A percentile compares a stretch with the other conserved stretches of the same genome.
Evolutionary conservation across 805 yeast genomes (phyloP).

Genomic region (Schwanniomyces yamadae): DNA sequence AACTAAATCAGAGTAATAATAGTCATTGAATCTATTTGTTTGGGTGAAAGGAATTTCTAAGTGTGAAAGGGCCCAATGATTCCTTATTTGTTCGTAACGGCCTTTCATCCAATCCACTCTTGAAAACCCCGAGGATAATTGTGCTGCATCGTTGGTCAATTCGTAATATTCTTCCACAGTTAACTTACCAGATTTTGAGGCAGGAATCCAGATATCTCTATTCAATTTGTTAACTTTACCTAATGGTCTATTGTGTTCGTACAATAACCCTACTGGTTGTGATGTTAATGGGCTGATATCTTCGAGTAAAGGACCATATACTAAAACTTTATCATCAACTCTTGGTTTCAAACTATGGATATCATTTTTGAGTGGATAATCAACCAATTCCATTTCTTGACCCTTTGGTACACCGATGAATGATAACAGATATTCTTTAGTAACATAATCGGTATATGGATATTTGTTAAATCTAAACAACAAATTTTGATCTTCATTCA

Average conservation of each 20-base stretch:
- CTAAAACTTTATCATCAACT: constrained; percentile 40
- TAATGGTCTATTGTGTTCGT: constrained; percentile 65
- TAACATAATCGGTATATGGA: constrained; percentile 61
- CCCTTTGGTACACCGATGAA: constrained; percentile 48
- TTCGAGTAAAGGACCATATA: constrained; percentile 54
- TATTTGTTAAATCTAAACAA: constrained; percentile 52
- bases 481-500: constrained; percentile 63
- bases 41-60: constrained; percentile 57
- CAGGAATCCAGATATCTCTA: constrained; percentile 87
- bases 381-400: constrained; percentile 41
- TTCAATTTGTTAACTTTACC: constrained; percentile 57
- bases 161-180: constrained; percentile 85
- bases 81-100: constrained; percentile 44
- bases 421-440: constrained; percentile 45
- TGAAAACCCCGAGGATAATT: constrained; percentile 67
- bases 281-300: constrained; percentile 46
- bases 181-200: constrained; percentile 65
- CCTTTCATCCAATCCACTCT: constrained; percentile 75
- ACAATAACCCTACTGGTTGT: constrained; percentile 55
- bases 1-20: constrained; percentile 83
- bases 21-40: constrained; percentile 41
- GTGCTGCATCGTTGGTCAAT: constrained; percentile 72
- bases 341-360: constrained; percentile 34
- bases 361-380: constrained; percentile 13
- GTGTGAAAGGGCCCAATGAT: constrained; percentile 59